These are phyloP conservation scores for Colletotrichum agaves DNA, from an alignment of 2,329 filamentous ascomycete genomes.

Conservation along the genomic window DNA sequence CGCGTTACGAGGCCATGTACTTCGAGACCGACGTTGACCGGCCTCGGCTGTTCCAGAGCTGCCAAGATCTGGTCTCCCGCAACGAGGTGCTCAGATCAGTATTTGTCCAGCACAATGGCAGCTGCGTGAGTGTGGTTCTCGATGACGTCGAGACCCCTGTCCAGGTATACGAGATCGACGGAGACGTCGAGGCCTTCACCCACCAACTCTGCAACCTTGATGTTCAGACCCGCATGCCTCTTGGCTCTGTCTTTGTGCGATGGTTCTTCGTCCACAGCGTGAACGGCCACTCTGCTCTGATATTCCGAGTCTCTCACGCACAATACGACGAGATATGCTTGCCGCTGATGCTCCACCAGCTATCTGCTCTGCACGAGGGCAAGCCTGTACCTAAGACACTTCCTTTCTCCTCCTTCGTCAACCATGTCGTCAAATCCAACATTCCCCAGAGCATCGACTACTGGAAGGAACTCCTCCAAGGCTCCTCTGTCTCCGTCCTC, in stretches of 20 bases:
- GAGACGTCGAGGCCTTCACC: conserved; percentile 61
- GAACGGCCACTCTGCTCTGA: conserved; percentile 54
- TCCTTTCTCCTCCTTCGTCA: conserved; percentile 59
- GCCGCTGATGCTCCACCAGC: conserved; percentile 68
- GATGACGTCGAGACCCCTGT: conserved; percentile 63
- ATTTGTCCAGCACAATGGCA: conserved; percentile 64
- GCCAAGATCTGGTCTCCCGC: conserved; percentile 64
- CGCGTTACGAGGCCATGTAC: conserved; percentile 73
- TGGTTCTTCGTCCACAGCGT: conserved; percentile 62
- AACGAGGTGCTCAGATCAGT: conserved; percentile 76
- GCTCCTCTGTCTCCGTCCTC: conserved; percentile 59
- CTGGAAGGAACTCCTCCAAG: conserved; percentile 68
- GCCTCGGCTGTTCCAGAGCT: conserved; percentile 59
- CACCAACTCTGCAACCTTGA: conserved; percentile 66
- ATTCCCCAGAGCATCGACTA: conserved; percentile 65
- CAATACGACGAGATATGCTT: conserved; percentile 78
- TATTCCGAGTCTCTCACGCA: conserved; percentile 73
- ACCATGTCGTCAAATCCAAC: conserved; percentile 52
- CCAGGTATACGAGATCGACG: conserved; percentile 62
- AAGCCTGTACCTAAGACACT: conserved; percentile 45
- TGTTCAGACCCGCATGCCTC: conserved; percentile 63
- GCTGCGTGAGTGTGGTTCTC: conserved; percentile 68
- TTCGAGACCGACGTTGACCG: conserved; percentile 63
- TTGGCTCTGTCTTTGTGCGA: conserved; percentile 70
- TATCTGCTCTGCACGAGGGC: conserved; percentile 62